Evolutionary conservation across 257 asterid genomes (phyloP), one percentile per base, ranked within the genome.

Genomic region (Apocynum venetum): DNA sequence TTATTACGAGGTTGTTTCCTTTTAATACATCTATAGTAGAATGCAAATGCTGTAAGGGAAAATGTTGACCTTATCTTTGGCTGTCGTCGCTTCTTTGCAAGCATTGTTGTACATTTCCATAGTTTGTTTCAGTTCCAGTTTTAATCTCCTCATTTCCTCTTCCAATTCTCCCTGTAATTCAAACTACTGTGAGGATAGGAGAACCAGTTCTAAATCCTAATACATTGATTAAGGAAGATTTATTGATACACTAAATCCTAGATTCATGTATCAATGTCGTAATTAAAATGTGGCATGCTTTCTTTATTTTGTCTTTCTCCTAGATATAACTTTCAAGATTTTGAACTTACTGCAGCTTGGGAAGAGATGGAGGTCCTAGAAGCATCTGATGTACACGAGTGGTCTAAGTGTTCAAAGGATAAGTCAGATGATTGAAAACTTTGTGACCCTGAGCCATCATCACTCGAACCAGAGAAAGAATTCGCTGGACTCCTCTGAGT

Each of bases 141-240:
- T 94, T 81, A 91, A 52, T 87, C 89, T 89, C 83, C 65, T 85
- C 84, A 91, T 66, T 86, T 91, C 95, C 0, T 91, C 97, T 78
- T 94, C 97, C 36, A 82, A 13, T 19, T 89, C 97, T 82, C 79
- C 92, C 84, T 86, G 87, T 31, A 78, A 69, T 64, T 69, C 51
- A 69, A 70, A 38, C 12, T 57, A 81, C 8, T 52, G 46, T 31
- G 47, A 19, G 44, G 31, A 66, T 19, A 2, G 51, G 35, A 67
- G 43, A 55, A 12, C 19, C 47, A 6, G 56, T 57, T 65, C 3
- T 41, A 49, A 49, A 31, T 56, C 4, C 4, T 14, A 48, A 4
- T 79, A 17, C 47, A 36, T 6, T 15, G 20, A 41, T 35, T 4
- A n/a, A 36, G 20, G 6, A 11, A 1, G 15, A 44, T 44, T 44